Conservation (phyloP, 371 early-diverging fungal genomes). For the Chytridiales sp. region DNA sequence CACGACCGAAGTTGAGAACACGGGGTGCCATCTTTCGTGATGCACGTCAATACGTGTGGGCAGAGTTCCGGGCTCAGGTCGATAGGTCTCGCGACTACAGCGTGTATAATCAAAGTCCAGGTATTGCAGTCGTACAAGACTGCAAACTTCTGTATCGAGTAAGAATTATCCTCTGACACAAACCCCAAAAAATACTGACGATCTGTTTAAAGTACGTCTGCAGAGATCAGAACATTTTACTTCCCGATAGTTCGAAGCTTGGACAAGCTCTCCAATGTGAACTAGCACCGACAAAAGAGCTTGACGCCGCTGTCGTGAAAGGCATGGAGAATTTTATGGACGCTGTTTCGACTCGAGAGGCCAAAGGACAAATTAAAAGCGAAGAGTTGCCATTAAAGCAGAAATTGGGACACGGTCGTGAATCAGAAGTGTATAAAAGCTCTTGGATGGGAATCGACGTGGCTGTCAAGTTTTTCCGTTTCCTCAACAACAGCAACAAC, state of each 20-base stretch:
- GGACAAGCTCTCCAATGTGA: neutral
- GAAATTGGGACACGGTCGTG: conserved; percentile 10
- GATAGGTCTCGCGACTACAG: no score
- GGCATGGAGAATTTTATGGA: conserved; percentile 5
- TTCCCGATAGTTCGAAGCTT: neutral
- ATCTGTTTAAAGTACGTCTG: neutral
- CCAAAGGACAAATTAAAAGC: neutral
- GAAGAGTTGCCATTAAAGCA: neutral
- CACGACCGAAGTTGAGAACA: neutral
- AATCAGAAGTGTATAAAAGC: conserved; percentile 15
- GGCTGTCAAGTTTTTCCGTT: conserved; percentile 10
- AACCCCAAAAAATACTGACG: no score
- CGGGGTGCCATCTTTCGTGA: neutral
- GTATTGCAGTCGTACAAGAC: neutral
- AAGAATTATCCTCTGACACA: neutral
- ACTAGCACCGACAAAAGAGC: neutral
- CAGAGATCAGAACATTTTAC: neutral
- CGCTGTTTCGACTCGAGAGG: neutral
- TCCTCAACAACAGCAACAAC: no score
- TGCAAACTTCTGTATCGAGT: conserved; percentile 6
- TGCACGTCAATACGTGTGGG: neutral
- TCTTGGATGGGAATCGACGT: conserved; percentile 9
- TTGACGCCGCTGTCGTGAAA: neutral
- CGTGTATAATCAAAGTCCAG: no score
- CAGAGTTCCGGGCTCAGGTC: conserved; percentile 14